Evolutionary conservation across 352 stramenopile species (phyloP).

Genomic region (Globisporangium iwayamae): DNA sequence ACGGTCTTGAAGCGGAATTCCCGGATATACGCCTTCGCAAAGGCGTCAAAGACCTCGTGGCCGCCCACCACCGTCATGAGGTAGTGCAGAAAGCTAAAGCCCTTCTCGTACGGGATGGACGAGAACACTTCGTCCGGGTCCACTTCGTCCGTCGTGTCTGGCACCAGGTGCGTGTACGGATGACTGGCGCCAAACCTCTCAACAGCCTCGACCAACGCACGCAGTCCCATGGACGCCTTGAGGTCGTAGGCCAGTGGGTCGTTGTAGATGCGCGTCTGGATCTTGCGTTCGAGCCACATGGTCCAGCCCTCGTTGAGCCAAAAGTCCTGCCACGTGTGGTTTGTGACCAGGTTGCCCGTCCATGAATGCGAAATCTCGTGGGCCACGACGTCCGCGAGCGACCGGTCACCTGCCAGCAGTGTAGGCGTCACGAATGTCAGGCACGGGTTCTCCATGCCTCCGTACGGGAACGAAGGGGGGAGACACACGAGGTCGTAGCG

Average conservation of each 20-base stretch:
- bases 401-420: slow-evolving; percentile 92
- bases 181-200: slow-evolving; percentile 54
- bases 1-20: slow-evolving; percentile 88
- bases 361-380: slow-evolving; percentile 97
- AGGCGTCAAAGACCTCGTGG: slow-evolving; percentile 65
- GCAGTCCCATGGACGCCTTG: slow-evolving; percentile 46
- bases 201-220: slow-evolving; percentile 38
- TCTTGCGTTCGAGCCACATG: slow-evolving; percentile 96
- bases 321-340: slow-evolving; percentile 94
- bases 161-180: slow-evolving; percentile 88
- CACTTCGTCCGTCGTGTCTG: slow-evolving; percentile 64
- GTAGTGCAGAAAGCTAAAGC: slow-evolving; percentile 75
- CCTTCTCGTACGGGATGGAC: slow-evolving; percentile 96
- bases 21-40: slow-evolving; percentile 91
- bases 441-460: slow-evolving; percentile 79
- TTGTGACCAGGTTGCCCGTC: slow-evolving; percentile 98
- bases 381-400: slow-evolving; percentile 94
- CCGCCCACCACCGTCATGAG: slow-evolving; percentile 55
- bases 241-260: slow-evolving; percentile 48
- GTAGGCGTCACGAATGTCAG: slow-evolving; percentile 97
- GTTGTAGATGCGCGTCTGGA: slow-evolving; percentile 74
- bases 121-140: slow-evolving; percentile 97
- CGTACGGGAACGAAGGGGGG: slow-evolving; percentile 93
- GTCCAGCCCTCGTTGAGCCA: slow-evolving; percentile 99
- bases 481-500: slow-evolving; percentile 98